Percentiles rank a stretch among this genome's conserved stretches.
These are phyloP conservation scores for Fusarium praegraminearum DNA, from an alignment of 2,329 filamentous ascomycete species.

Conservation along the genomic window DNA sequence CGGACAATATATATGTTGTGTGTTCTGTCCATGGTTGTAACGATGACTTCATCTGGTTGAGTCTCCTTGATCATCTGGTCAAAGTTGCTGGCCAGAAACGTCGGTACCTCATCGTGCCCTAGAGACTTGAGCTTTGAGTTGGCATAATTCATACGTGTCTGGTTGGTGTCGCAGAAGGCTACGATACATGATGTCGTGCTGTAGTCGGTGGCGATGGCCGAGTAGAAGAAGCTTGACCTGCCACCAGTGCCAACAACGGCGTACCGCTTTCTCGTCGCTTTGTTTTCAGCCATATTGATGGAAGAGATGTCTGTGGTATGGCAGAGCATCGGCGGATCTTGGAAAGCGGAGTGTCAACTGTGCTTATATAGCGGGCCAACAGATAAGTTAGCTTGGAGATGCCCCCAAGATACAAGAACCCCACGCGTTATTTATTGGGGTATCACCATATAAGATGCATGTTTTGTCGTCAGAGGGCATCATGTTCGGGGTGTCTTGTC, in stretches of 20 bases:
- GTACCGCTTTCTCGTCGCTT: constrained; percentile 57
- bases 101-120: constrained; percentile 63
- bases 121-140: constrained; percentile 61
- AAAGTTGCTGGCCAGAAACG: constrained; percentile 66
- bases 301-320: background rate
- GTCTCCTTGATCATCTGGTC: constrained; percentile 69
- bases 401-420: background rate
- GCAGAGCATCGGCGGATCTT: background rate
- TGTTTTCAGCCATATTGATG: constrained; percentile 19
- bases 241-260: constrained; percentile 70
- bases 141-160: constrained; percentile 69
- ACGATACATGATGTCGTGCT: constrained; percentile 63
- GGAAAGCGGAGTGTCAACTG: background rate
- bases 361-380: background rate
- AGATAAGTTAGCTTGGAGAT: too few relatives aligned
- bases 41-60: constrained; percentile 70
- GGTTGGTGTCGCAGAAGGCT: constrained; percentile 70
- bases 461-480: constrained; percentile 5
- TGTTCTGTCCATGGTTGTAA: constrained; percentile 72
- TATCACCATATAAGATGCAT: background rate
- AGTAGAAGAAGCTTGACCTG: constrained; percentile 71
- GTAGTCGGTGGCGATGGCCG: constrained; percentile 67
- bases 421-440: constrained; percentile 17
- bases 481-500: constrained; percentile 27
- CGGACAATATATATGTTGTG: constrained; percentile 71